Conservation (phyloP, 73 alveolate genomes). For the Stentor roeselii region DNA sequence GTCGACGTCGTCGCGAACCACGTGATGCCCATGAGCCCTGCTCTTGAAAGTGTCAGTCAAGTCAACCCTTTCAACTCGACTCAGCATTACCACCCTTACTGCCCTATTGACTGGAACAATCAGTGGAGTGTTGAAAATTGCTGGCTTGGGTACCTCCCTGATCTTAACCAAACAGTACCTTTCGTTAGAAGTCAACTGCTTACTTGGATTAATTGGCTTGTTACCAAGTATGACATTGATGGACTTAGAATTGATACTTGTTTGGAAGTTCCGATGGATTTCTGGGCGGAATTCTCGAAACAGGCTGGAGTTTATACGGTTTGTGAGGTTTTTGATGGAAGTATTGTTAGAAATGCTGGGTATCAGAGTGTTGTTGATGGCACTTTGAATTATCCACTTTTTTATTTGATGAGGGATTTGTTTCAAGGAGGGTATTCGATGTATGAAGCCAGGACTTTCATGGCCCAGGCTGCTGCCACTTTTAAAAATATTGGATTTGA, state of each 20-base stretch:
- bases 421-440: too few relatives aligned
- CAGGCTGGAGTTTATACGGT: conserved; percentile 80
- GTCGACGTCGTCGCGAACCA: conserved; percentile 66
- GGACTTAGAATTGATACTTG: conserved; percentile 94
- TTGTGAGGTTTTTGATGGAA: conserved; percentile 90
- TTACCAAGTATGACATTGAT: conserved; percentile 75
- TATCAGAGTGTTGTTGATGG: too few relatives aligned
- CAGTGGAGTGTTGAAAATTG: conserved; percentile 70
- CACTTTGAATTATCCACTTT: too few relatives aligned
- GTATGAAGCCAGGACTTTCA: too few relatives aligned
- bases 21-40: conserved; percentile 46
- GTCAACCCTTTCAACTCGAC: conserved; percentile 86
- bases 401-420: too few relatives aligned
- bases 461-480: too few relatives aligned
- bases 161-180: conserved; percentile 73
- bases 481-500: too few relatives aligned
- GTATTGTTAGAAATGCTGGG: too few relatives aligned
- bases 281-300: conserved; percentile 78
- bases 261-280: conserved; percentile 76
- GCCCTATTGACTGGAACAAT: conserved; percentile 51
- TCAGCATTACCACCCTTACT: conserved; percentile 76
- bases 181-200: conserved; percentile 69
- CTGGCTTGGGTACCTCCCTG: conserved; percentile 91
- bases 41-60: conserved; percentile 54
- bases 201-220: conserved; percentile 74